phyloP scores from a whole-genome alignment of 768 basidiomycete species.

The Tylopilus subfusipes region DNA sequence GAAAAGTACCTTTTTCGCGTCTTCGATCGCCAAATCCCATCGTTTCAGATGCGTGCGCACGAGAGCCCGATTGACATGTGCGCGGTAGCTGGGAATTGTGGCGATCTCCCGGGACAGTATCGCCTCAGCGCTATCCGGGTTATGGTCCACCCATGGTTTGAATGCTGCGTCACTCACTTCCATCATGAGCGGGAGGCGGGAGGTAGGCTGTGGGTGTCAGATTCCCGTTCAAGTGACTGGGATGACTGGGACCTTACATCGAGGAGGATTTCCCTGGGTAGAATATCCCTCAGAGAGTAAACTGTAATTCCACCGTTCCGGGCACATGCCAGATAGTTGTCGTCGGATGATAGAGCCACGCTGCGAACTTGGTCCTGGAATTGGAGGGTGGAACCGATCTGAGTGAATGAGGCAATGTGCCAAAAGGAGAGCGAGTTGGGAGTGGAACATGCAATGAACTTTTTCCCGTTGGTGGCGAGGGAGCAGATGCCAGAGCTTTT shows the following conservation, averaged over 20 bases:
- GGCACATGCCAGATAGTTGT: neutral
- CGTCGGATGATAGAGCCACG: neutral
- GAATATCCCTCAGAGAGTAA: no score
- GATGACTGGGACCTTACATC: neutral
- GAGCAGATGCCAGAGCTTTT: neutral
- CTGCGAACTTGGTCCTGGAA: neutral
- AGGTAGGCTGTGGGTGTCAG: neutral
- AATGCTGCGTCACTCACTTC: neutral
- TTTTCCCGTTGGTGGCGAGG: neutral
- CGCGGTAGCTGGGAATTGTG: neutral
- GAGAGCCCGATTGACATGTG: neutral
- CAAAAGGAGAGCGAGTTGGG: neutral
- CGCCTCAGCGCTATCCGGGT: neutral
- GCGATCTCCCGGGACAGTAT: neutral
- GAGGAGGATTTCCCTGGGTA: no score
- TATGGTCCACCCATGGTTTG: neutral
- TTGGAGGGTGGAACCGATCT: neutral
- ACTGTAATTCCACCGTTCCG: neutral
- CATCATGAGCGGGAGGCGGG: conserved; percentile 1
- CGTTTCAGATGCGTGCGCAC: neutral
- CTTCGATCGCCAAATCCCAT: neutral
- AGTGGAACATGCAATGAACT: neutral
- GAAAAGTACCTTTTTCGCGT: neutral
- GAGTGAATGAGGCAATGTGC: neutral
- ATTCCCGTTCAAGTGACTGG: neutral